These are phyloP conservation scores for Aspergillus texensis DNA, from an alignment of 2,329 filamentous ascomycete species.

Conservation along the genomic window DNA sequence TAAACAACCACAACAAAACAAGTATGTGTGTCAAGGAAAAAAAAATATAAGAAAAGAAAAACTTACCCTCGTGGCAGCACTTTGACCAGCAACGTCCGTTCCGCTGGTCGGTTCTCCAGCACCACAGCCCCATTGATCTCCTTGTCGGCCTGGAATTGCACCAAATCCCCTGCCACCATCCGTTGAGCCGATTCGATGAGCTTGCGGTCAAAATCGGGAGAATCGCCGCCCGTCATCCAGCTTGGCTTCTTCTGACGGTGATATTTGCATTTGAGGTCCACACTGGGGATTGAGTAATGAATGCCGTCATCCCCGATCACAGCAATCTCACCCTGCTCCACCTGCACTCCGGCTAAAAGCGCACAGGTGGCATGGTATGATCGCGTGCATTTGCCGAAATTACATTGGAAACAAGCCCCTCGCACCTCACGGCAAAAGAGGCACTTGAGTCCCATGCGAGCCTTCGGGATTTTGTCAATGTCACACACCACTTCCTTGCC, in stretches of 20 bases:
- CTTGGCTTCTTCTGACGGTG: conserved; percentile 86
- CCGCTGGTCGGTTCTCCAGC: conserved; percentile 76
- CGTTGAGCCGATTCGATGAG: conserved; percentile 69
- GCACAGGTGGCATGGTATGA: conserved; percentile 96
- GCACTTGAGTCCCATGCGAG: conserved; percentile 87
- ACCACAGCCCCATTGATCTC: conserved; percentile 91
- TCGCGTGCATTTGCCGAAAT: conserved; percentile 87
- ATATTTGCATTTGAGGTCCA: conserved; percentile 92
- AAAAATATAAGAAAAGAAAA: conserved; percentile 14
- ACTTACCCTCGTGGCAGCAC: conserved; percentile 82
- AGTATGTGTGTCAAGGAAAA: background rate
- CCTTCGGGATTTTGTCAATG: conserved; percentile 79
- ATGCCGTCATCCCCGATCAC: conserved; percentile 88
- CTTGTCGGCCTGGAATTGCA: conserved; percentile 82
- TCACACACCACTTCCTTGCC: conserved; percentile 76
- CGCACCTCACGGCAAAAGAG: conserved; percentile 92
- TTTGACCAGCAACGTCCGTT: conserved; percentile 77
- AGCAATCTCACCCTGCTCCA: conserved; percentile 82
- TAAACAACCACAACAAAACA: conserved; percentile 8
- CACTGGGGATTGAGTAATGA: conserved; percentile 88
- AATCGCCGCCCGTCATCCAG: conserved; percentile 65
- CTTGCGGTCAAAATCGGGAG: conserved; percentile 69
- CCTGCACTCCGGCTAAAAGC: conserved; percentile 84
- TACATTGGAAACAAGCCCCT: conserved; percentile 97
- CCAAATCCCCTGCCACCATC: conserved; percentile 72